Base-by-base conservation (phyloP, 1,284 basidiomycete species). In the Melampsora americana region DNA sequence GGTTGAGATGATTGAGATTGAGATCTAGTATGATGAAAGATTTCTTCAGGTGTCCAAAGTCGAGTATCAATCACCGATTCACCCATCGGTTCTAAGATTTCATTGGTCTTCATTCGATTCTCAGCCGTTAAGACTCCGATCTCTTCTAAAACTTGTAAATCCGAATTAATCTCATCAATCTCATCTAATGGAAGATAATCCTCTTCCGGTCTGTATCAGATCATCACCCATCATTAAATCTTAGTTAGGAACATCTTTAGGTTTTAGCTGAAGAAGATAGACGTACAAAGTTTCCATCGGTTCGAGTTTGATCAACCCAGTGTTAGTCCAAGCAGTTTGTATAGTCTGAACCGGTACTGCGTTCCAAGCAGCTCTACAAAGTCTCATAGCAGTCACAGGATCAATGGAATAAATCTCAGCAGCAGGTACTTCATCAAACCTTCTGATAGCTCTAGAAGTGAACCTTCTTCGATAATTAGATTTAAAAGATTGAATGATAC, bases 341-440 rank as follows among this genome's bases (percentile, higher is more conserved):
- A 56, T 28, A 7, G 16, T 56, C 14, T 56, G 53, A 56, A 56
- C 14, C n/a, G 53, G 28, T 2, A 56, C 53, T 5, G 53, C 53
- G 16, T 56, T 56, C 53, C 53, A 56, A n/a, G 53, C 53, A 1
- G n/a, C 28, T 28, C 53, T n/a, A 56, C 53, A 56, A 28, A 56
- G 53, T 23, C 53, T n/a, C 53, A 56, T 56, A 56, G 53, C 53
- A 7, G 53, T 56, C 0, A 56, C 28, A 16, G 53, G 53, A 56
- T 56, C 53, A 16, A 56, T 56, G 7, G 53, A n/a, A 56, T 56
- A 56, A 56, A 56, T 56, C 53, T 56, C 53, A 9, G 53, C 20
- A 23, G 53, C 53, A n/a, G 53, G 53, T 23, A 56, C n/a, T 56
- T 56, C n/a, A 9, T 56, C 20, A 28, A 56, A n/a, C 28, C 53